Evolutionary conservation across 345 rosid genomes (phyloP).

Genomic region (Lepidium africanum): DNA sequence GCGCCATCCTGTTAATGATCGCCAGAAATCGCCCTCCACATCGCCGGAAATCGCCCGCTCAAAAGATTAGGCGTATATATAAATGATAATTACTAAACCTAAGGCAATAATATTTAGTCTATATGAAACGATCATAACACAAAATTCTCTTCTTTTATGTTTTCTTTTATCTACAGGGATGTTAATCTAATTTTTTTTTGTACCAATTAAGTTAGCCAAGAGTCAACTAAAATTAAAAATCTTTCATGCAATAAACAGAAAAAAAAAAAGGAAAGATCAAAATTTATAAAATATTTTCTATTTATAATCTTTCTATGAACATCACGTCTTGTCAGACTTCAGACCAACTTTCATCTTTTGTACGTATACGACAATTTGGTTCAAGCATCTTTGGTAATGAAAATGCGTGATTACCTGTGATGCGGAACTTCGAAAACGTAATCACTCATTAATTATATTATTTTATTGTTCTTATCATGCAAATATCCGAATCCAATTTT

Average conservation of each 20-base stretch:
- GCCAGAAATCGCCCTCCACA: too few species aligned
- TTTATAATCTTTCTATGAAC: neutral
- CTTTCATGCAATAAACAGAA: neutral
- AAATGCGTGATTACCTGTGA: neutral
- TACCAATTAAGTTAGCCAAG: neutral
- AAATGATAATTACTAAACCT: too few species aligned
- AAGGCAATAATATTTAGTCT: neutral
- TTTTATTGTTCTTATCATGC: neutral
- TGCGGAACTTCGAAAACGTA: conserved; percentile 4
- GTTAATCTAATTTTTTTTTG: neutral
- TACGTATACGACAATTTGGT: neutral
- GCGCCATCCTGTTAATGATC: too few species aligned
- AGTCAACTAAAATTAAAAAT: neutral
- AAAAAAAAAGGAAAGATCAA: neutral
- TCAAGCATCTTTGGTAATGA: neutral
- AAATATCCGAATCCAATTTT: neutral
- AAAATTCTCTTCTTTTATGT: neutral
- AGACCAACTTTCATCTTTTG: neutral
- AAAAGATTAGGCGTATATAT: too few species aligned
- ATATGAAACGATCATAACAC: neutral
- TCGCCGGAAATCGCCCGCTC: too few species aligned
- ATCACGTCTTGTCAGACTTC: neutral
- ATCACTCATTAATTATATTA: neutral
- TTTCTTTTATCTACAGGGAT: neutral
- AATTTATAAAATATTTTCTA: neutral